These are phyloP conservation scores for Potentilla sterilis DNA, from an alignment of 306 rosid species.

Conservation along the genomic window DNA sequence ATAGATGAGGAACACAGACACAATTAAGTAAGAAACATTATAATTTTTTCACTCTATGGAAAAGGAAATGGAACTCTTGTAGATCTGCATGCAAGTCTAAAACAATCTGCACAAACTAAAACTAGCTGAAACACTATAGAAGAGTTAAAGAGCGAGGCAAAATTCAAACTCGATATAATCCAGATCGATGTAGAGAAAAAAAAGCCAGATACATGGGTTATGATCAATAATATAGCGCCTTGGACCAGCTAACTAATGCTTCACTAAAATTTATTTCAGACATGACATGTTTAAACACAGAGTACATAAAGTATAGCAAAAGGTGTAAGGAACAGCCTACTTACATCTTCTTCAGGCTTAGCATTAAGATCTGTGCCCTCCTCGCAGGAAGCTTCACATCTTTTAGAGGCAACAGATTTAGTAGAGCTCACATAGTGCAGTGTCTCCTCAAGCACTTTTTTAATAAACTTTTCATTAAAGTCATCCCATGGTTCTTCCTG, in stretches of 20 bases:
- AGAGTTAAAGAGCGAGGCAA: neutral
- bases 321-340: neutral
- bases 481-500: slow-evolving; percentile 72
- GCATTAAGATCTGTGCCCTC: slow-evolving; percentile 43
- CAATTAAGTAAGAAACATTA: neutral
- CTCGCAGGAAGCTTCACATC: slow-evolving; percentile 40
- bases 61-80: neutral
- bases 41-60: neutral
- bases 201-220: neutral
- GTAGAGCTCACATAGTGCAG: slow-evolving; percentile 54
- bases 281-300: neutral
- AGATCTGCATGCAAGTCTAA: neutral
- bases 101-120: neutral
- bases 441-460: slow-evolving; percentile 62
- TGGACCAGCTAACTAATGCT: neutral
- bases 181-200: neutral
- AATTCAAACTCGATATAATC: neutral
- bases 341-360: slow-evolving; percentile 45
- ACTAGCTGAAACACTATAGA: neutral
- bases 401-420: slow-evolving; percentile 52
- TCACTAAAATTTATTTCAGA: neutral
- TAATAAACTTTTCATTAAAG: slow-evolving; percentile 51
- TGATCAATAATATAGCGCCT: neutral
- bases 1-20: neutral
- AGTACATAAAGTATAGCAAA: neutral